Base-by-base conservation (phyloP, 345 rosid species). In the Hibiscus trionum region DNA sequence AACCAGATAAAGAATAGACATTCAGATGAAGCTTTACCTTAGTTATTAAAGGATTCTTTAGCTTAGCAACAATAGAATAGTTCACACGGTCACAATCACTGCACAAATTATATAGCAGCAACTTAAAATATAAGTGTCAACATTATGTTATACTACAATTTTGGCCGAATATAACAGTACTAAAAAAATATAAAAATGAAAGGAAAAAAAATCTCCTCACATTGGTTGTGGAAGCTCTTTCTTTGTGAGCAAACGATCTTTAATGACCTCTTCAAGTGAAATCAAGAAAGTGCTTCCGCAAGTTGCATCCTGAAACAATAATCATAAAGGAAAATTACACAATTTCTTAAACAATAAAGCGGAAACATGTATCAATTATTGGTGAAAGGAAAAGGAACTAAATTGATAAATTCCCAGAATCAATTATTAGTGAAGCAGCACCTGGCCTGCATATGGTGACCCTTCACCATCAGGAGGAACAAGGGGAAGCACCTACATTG, bases 391-490 rank as follows among this genome's bases (percentile, higher is more conserved):
- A 57, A 44, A 2, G 29, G 33, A 50, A 63, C 24, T 69, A 61
- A 58, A 11, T 16, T 65, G 11, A 55, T 21, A 39, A 56, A 37
- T 12, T 26, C 6, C 7, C 21, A 19, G 35, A 35, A 33, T 7
- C 14, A 17, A 56, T 37, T 24, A 19, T 17, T 55, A 33, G 11
- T 21, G 21, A 63, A 70, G n/a, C 33, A 70, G 44, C 63, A 94
- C 98, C 98, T 90, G 88, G 37, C 98, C 97, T 26, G 97, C 83
- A 82, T 94, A 94, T 1, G 98, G 97, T 57, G 95, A 94, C 57
- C 98, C 96, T 58, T 75, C 88, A 63, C 81, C 89, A 59, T 86
- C 96, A 7, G 97, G 95, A 29, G 98, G 97, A 80, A 91, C 98
- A 26, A 94, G 95, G 75, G 98, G 98, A 75, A 94, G 93, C 71